phyloP scores from a whole-genome alignment of 2,329 filamentous ascomycete genomes.

The Pseudogymnoascus sp. region DNA sequence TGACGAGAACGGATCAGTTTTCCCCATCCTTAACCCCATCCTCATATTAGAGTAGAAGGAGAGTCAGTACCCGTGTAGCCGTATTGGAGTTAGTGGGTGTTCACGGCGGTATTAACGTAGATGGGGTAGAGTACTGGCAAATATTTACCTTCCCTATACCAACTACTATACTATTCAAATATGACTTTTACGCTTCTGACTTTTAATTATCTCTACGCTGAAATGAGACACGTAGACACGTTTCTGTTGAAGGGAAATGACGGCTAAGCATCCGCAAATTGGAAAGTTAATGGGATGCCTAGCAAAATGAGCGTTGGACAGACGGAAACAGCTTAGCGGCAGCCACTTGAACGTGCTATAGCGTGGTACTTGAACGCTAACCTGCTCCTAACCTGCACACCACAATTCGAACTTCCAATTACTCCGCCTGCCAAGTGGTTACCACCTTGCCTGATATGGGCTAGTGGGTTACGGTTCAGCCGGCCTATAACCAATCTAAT shows the following conservation, averaged over 20 bases:
- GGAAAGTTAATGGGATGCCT: not conserved
- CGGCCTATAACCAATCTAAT: slow-evolving; percentile 5
- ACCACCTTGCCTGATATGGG: not conserved
- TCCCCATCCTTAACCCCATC: slow-evolving; percentile 6
- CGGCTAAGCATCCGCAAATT: slow-evolving; percentile 7
- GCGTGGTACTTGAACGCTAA: not conserved
- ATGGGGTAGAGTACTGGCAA: not conserved
- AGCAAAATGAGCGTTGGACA: not conserved
- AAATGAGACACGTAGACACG: slow-evolving; percentile 1
- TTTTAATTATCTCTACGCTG: not conserved
- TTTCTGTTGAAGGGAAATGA: not conserved
- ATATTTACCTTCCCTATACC: not conserved
- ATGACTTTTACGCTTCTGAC: not conserved
- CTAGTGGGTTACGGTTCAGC: not conserved
- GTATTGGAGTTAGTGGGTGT: not conserved
- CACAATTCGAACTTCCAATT: slow-evolving; percentile 9
- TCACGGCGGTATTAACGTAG: slow-evolving; percentile 3
- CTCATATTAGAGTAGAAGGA: slow-evolving; percentile 1
- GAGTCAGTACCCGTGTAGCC: not conserved
- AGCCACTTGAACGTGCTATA: slow-evolving; percentile 1
- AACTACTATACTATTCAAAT: too few species aligned
- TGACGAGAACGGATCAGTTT: slow-evolving; percentile 5
- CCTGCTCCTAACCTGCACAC: not conserved
- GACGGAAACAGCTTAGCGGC: not conserved
- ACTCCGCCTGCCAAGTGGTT: slow-evolving; percentile 7